Conservation (phyloP, 768 basidiomycete genomes). For the Floccularia luteovirens region DNA sequence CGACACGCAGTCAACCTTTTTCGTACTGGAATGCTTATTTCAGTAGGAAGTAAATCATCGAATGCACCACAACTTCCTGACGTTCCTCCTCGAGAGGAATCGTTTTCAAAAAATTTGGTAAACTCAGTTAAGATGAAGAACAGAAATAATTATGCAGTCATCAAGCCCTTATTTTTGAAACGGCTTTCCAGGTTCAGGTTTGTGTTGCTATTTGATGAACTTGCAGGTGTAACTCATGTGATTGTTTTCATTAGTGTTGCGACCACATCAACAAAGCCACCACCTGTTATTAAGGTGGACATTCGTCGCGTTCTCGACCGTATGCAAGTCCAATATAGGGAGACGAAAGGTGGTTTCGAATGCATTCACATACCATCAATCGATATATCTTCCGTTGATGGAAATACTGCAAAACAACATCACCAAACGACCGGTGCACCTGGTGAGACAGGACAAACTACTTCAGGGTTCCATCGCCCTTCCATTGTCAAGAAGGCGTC, state of each 20-base stretch:
- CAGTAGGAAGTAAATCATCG: slow-evolving; percentile 53
- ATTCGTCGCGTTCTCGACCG: slow-evolving; percentile 83
- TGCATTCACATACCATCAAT: slow-evolving; percentile 95
- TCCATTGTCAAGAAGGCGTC: slow-evolving; percentile 69
- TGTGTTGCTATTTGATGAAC: slow-evolving; percentile 1
- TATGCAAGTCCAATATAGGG: slow-evolving; percentile 92
- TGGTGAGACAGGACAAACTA: slow-evolving; percentile 36
- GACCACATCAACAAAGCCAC: slow-evolving; percentile 89
- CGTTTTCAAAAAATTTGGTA: slow-evolving; percentile 50
- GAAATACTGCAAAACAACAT: slow-evolving; percentile 19
- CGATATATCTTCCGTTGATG: slow-evolving; percentile 71
- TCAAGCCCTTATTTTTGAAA: slow-evolving; percentile 94
- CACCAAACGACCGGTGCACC: slow-evolving; percentile 33
- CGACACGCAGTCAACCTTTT: slow-evolving; percentile 62
- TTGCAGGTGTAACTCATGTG: slow-evolving; percentile 5
- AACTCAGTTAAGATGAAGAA: slow-evolving; percentile 40
- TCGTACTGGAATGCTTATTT: slow-evolving; percentile 58
- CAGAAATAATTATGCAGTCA: slow-evolving; percentile 55
- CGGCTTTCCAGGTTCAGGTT: slow-evolving; percentile 93
- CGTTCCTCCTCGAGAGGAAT: slow-evolving; percentile 44
- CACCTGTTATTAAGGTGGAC: slow-evolving; percentile 73
- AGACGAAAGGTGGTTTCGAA: slow-evolving; percentile 88
- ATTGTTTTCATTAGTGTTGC: slow-evolving; percentile 54
- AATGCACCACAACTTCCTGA: slow-evolving; percentile 49
- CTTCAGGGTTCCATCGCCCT: slow-evolving; percentile 29